Evolutionary conservation across 345 rosid species (phyloP).

Genomic region (Raphanus raphanistrum): DNA sequence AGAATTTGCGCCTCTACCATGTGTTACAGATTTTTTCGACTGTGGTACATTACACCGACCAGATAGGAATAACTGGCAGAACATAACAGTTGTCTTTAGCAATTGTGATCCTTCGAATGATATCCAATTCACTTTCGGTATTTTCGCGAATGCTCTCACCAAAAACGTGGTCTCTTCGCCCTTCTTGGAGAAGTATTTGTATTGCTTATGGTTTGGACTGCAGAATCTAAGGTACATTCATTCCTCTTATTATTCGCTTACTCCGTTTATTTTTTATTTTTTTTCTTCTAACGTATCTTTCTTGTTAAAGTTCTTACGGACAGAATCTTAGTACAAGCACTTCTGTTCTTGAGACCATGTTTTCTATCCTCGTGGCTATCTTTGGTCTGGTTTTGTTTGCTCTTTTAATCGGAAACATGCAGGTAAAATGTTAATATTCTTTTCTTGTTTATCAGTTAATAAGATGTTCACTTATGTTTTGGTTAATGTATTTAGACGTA

Average conservation of each 20-base stretch:
- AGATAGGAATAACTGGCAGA: slow-evolving; percentile 50
- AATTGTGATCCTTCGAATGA: slow-evolving; percentile 56
- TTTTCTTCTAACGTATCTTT: slow-evolving; percentile 8
- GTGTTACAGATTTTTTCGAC: slow-evolving; percentile 54
- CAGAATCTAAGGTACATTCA: slow-evolving; percentile 80
- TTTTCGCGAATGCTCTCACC: slow-evolving; percentile 60
- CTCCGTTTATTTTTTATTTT: background rate
- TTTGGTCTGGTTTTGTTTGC: slow-evolving; percentile 70
- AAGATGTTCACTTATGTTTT: background rate
- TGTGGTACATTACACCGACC: slow-evolving; percentile 48
- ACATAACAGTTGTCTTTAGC: slow-evolving; percentile 55
- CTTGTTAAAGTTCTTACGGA: slow-evolving; percentile 53
- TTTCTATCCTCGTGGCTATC: slow-evolving; percentile 56
- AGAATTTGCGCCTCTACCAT: slow-evolving; percentile 44
- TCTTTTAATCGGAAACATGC: slow-evolving; percentile 65
- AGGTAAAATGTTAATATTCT: slow-evolving; percentile 39
- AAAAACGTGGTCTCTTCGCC: slow-evolving; percentile 62
- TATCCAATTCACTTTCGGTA: slow-evolving; percentile 59
- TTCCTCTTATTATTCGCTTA: background rate
- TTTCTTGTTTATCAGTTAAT: background rate
- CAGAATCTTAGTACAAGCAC: slow-evolving; percentile 50
- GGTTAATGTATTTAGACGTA: slow-evolving; percentile 50
- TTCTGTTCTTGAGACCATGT: slow-evolving; percentile 54
- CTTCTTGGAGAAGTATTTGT: slow-evolving; percentile 70
- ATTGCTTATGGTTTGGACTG: slow-evolving; percentile 94